phyloP scores from a whole-genome alignment of 2,329 filamentous ascomycete species.

The Cordyceps militaris region DNA sequence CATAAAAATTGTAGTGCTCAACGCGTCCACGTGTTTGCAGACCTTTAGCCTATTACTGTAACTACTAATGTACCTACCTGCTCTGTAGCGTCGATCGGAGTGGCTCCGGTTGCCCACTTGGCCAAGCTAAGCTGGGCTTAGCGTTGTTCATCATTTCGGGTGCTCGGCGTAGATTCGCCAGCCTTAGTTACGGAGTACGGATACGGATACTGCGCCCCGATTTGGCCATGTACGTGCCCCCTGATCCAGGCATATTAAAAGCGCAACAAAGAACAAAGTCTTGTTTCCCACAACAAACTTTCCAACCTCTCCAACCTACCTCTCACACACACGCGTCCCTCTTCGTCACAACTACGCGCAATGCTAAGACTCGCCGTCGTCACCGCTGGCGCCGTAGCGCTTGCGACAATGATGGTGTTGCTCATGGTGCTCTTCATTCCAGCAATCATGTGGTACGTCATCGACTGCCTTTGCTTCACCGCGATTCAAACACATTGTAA shows the following conservation, averaged over 20 bases:
- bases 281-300: background rate
- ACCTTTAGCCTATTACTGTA: too few species aligned
- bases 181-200: background rate
- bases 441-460: background rate
- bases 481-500: background rate
- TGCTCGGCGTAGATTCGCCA: background rate
- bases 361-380: conserved; percentile 5
- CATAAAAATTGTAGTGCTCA: too few species aligned
- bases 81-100: too few species aligned
- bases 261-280: background rate
- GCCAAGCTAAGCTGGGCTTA: too few species aligned
- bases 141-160: too few species aligned
- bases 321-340: background rate
- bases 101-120: too few species aligned
- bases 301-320: background rate
- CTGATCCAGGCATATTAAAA: background rate
- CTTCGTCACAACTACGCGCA: background rate
- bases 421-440: background rate
- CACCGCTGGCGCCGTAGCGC: background rate
- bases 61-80: too few species aligned
- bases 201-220: too few species aligned
- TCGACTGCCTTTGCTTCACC: background rate
- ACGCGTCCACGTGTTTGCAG: too few species aligned
- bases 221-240: background rate
- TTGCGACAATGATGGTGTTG: background rate